These are phyloP conservation scores for Ascochyta pisi DNA, from an alignment of 2,329 filamentous ascomycete genomes.

Conservation along the genomic window DNA sequence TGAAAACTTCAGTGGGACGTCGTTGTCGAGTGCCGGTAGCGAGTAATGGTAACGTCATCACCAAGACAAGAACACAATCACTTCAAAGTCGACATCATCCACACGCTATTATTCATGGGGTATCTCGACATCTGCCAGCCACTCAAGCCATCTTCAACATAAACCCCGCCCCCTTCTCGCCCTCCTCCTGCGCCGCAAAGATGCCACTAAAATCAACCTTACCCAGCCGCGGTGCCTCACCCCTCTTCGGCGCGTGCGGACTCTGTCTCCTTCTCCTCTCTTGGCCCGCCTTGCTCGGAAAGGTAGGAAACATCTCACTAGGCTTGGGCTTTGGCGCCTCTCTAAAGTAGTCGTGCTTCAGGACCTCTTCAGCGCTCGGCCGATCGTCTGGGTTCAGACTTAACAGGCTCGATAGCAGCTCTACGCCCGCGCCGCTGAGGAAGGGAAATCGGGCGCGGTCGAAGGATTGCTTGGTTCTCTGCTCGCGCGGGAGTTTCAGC, in stretches of 20 bases:
- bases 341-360: slow-evolving; percentile 82
- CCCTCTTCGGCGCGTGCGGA: slow-evolving; percentile 83
- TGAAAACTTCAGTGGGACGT: too few species aligned
- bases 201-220: slow-evolving; percentile 59
- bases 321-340: slow-evolving; percentile 91
- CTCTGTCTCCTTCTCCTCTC: slow-evolving; percentile 78
- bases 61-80: too few species aligned
- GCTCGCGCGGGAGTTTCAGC: slow-evolving; percentile 66
- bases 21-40: too few species aligned
- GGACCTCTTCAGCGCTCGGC: slow-evolving; percentile 74
- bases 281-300: slow-evolving; percentile 92
- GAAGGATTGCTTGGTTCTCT: slow-evolving; percentile 55
- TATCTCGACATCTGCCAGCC: neutral
- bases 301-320: slow-evolving; percentile 93
- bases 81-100: too few species aligned
- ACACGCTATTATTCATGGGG: too few species aligned
- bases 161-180: slow-evolving; percentile 58
- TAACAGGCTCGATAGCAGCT: slow-evolving; percentile 73
- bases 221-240: slow-evolving; percentile 61
- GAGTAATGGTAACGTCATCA: too few species aligned
- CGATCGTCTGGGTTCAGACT: slow-evolving; percentile 75
- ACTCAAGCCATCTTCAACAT: slow-evolving; percentile 41
- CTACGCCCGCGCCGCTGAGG: slow-evolving; percentile 75
- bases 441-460: slow-evolving; percentile 82
- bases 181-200: slow-evolving; percentile 57